Evolutionary conservation across 2,329 filamentous ascomycete species (phyloP).

Genomic region (Colletotrichum cuscutae): DNA sequence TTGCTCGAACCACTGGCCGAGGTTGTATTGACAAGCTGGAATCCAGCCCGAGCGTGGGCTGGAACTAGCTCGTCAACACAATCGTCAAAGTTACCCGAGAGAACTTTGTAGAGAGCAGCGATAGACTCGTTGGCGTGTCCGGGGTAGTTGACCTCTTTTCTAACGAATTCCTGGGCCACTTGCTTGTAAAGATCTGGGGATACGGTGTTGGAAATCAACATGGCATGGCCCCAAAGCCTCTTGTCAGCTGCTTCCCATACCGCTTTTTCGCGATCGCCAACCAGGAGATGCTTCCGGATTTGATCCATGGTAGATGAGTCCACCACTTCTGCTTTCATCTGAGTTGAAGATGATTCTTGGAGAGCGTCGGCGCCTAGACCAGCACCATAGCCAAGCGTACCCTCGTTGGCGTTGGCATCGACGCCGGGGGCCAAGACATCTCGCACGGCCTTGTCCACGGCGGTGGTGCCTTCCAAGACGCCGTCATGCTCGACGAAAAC

Average conservation of each 20-base stretch:
- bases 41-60: conserved; percentile 87
- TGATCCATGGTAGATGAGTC: conserved; percentile 77
- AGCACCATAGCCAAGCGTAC: conserved; percentile 38
- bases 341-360: conserved; percentile 41
- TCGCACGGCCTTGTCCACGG: conserved; percentile 79
- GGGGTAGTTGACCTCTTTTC: conserved; percentile 88
- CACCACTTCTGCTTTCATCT: conserved; percentile 70
- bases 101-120: conserved; percentile 90
- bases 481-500: conserved; percentile 90
- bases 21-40: conserved; percentile 88
- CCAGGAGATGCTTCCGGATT: conserved; percentile 77
- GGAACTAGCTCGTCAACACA: conserved; percentile 96
- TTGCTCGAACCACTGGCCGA: conserved; percentile 69
- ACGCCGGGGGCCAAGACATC: conserved; percentile 75
- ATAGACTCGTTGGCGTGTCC: conserved; percentile 86
- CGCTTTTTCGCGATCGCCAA: conserved; percentile 88
- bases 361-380: conserved; percentile 39
- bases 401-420: conserved; percentile 42
- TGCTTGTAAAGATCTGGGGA: conserved; percentile 90
- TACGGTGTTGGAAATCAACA: conserved; percentile 84
- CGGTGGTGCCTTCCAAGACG: conserved; percentile 75
- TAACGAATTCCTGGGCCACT: conserved; percentile 93
- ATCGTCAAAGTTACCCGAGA: conserved; percentile 94
- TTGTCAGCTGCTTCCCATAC: conserved; percentile 95
- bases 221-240: conserved; percentile 94